Evolutionary conservation across 2,329 filamentous ascomycete genomes (phyloP).

Genomic region (Colletotrichum viniferum): DNA sequence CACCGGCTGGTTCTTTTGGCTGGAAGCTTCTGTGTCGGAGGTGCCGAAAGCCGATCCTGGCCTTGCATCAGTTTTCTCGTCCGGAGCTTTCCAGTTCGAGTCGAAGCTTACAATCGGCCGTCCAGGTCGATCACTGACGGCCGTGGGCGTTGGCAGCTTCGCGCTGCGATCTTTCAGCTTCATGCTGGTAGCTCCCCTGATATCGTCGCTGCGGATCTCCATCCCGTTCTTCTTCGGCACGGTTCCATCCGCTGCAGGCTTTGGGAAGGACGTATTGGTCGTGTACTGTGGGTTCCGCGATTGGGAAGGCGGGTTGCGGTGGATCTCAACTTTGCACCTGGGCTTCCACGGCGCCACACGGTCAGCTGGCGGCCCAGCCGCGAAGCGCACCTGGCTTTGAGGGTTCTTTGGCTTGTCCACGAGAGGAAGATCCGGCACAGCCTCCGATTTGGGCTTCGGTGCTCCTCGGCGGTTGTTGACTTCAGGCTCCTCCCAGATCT

Average conservation of each 20-base stretch:
- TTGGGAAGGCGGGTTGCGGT: conserved; percentile 82
- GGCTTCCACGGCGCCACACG: conserved; percentile 38
- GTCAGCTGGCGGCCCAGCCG: conserved; percentile 45
- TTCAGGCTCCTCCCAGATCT: conserved; percentile 90
- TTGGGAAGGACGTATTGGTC: conserved; percentile 58
- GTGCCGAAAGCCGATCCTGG: conserved; percentile 30
- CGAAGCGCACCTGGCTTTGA: conserved; percentile 58
- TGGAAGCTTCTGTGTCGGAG: conserved; percentile 29
- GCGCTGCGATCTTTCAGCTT: conserved; percentile 83
- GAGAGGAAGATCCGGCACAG: not conserved
- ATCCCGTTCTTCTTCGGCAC: conserved; percentile 75
- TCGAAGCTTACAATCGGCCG: conserved; percentile 98
- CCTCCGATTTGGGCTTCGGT: conserved; percentile 11
- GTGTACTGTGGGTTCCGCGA: conserved; percentile 83
- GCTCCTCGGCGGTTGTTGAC: conserved; percentile 34
- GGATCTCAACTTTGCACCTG: conserved; percentile 66
- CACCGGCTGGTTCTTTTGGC: conserved; percentile 48
- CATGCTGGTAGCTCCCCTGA: conserved; percentile 89
- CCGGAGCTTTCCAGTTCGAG: conserved; percentile 77
- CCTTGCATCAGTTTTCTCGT: conserved; percentile 72
- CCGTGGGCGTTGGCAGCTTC: conserved; percentile 85
- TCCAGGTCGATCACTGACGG: conserved; percentile 88
- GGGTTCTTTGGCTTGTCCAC: conserved; percentile 64
- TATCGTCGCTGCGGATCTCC: conserved; percentile 86
- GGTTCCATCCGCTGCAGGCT: conserved; percentile 39